These are phyloP conservation scores for Solanum bulbocastanum DNA, from an alignment of 257 asterid genomes.

Conservation along the genomic window DNA sequence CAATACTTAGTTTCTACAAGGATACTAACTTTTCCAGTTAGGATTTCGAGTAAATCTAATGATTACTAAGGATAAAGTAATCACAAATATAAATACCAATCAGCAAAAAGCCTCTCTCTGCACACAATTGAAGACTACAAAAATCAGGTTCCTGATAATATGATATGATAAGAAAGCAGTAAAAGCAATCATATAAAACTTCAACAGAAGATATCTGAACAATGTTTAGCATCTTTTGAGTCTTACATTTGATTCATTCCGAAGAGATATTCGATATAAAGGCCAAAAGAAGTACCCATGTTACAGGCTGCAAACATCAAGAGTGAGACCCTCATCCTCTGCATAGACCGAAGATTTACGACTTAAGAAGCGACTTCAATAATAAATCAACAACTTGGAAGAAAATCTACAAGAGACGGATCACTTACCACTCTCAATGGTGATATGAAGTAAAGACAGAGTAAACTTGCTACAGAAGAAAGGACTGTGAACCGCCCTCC, in stretches of 20 bases:
- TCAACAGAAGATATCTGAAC: not conserved
- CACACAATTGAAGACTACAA: not conserved
- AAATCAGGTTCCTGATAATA: not conserved
- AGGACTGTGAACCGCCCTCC: not conserved
- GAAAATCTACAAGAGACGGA: not conserved
- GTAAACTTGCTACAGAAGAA: not conserved
- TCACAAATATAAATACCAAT: not conserved
- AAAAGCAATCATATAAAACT: not conserved
- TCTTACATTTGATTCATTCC: not conserved
- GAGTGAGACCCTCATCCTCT: not conserved
- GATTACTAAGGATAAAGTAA: not conserved
- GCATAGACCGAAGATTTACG: not conserved
- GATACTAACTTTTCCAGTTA: not conserved
- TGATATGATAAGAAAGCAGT: not conserved
- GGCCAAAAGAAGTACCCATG: not conserved
- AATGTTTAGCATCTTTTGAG: not conserved
- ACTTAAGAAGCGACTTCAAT: not conserved
- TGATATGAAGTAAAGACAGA: not conserved
- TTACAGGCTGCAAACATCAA: not conserved
- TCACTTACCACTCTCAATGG: not conserved
- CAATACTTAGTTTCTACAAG: not conserved
- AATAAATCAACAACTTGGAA: not conserved
- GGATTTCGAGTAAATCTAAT: not conserved
- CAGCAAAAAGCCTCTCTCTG: not conserved
- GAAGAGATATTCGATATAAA: not conserved